Evolutionary conservation across 2,329 filamentous ascomycete genomes (phyloP), one percentile per base, ranked within the genome.

Genomic region (Pyricularia grisea): DNA sequence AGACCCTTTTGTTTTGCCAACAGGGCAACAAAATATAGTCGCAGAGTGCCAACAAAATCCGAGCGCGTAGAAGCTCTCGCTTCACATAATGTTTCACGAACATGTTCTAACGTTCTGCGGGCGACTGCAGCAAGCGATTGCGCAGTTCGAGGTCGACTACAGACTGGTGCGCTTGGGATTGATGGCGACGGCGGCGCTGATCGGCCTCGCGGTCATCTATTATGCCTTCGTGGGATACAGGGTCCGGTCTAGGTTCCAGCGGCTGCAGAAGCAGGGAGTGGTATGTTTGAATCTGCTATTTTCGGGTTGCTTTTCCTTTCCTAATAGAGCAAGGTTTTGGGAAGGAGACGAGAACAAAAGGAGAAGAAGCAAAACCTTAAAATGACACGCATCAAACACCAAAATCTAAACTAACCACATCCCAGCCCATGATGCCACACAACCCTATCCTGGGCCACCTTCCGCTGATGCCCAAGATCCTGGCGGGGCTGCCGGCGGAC

Each of bases 371-470:
- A 61, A 61, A 61, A 61, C 31, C 31, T 33, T 33, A 17, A 61
- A 61, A 61, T n/a, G 17, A 50, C 42, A 20, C 42, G 42, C 42
- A 50, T n/a, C n/a, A n/a, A n/a, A 50, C 42, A 31, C 69, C 72
- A 61, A 61, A 1, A n/a, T n/a, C n/a, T n/a, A n/a, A n/a, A n/a
- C n/a, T 3, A 27, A 63, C 10, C 25, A 2, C 23, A 61, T 27
- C 10, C 25, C 23, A 63, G 73, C 73, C 73, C 65, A 71, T 74
- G 68, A 71, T 74, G 66, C 55, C 65, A 25, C 73, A 74, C 61
- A 70, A 71, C 58, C 68, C 69, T 20, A 3, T 74, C 14, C 31
- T 72, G 2, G 72, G 73, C 33, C 73, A 74, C 25, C 69, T 74
- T 3, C 65, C 63, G 31, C 63, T 69, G n/a, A 66, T 74, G n/a